These are phyloP conservation scores for Nidularia pulvinata DNA, from an alignment of 768 basidiomycete genomes.

Conservation along the genomic window DNA sequence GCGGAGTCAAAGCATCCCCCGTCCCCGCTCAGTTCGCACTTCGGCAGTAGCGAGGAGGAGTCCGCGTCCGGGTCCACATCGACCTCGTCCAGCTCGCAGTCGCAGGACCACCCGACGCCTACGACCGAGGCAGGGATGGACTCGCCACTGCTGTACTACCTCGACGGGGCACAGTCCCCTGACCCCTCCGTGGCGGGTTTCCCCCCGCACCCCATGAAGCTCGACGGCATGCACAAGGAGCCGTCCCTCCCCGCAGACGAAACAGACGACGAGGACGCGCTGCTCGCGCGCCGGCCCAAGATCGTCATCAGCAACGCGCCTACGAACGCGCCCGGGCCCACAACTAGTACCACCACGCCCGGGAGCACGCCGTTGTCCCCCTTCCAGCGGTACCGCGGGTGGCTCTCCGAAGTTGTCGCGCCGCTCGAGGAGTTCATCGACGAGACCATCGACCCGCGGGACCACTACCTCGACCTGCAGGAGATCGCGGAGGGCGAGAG, in stretches of 20 bases:
- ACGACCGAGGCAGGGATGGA: constrained; percentile 27
- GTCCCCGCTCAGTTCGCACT: constrained; percentile 51
- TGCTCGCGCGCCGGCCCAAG: constrained; percentile 19
- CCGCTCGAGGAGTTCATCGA: constrained; percentile 67
- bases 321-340: constrained; percentile 6
- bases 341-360: constrained; percentile 23
- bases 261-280: constrained; percentile 13
- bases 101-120: constrained; percentile 38
- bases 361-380: constrained; percentile 36
- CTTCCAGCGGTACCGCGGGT: constrained; percentile 54
- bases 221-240: constrained; percentile 22
- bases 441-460: constrained; percentile 57
- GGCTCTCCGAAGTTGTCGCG: constrained; percentile 59
- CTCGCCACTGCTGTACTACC: constrained; percentile 32
- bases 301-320: constrained; percentile 29
- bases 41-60: constrained; percentile 36
- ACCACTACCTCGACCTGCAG: constrained; percentile 63
- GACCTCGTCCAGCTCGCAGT: constrained; percentile 35
- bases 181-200: constrained; percentile 18
- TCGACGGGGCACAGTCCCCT: constrained; percentile 25
- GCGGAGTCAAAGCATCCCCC: constrained; percentile 22
- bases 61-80: constrained; percentile 31
- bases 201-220: constrained; percentile 11
- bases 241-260: constrained; percentile 12
- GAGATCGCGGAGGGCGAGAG: constrained; percentile 88